A percentile compares a stretch with the other conserved stretches of the same genome.
phyloP scores from a whole-genome alignment of 2,329 filamentous ascomycete genomes.

The Seiridium unicorne region DNA sequence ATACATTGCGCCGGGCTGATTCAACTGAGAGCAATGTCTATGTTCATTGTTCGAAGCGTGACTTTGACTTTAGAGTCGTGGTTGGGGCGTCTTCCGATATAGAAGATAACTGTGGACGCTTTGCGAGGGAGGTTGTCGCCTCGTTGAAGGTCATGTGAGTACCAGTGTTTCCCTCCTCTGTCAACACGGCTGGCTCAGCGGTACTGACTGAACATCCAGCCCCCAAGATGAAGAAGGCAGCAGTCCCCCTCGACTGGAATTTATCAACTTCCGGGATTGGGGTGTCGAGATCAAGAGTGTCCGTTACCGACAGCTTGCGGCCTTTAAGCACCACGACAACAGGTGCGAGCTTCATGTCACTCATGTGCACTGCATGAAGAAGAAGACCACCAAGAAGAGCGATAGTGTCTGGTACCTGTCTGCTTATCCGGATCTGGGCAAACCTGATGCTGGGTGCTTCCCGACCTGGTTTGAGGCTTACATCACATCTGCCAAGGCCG shows the following conservation, averaged over 20 bases:
- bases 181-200: neutral
- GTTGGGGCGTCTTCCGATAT: constrained; percentile 18
- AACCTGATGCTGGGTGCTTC: constrained; percentile 8
- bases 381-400: neutral
- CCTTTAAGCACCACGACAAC: constrained; percentile 10
- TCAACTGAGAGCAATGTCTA: constrained; percentile 15
- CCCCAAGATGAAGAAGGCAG: neutral
- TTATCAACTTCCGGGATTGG: constrained; percentile 18
- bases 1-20: constrained; percentile 11
- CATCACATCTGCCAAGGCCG: constrained; percentile 19
- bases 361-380: constrained; percentile 25
- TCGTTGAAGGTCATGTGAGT: constrained; percentile 24
- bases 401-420: constrained; percentile 7
- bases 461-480: constrained; percentile 23
- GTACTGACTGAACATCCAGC: neutral
- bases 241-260: constrained; percentile 18
- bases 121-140: constrained; percentile 21
- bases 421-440: constrained; percentile 7
- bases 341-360: constrained; percentile 20
- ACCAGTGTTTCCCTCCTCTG: neutral
- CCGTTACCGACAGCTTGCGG: constrained; percentile 21
- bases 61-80: constrained; percentile 25
- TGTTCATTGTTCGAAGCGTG: constrained; percentile 23
- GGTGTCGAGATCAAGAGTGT: constrained; percentile 16
- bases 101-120: constrained; percentile 14